Percentiles rank a stretch among this genome's conserved stretches.
Conservation (phyloP, 257 asterid genomes). For the Buddleja alternifolia region DNA sequence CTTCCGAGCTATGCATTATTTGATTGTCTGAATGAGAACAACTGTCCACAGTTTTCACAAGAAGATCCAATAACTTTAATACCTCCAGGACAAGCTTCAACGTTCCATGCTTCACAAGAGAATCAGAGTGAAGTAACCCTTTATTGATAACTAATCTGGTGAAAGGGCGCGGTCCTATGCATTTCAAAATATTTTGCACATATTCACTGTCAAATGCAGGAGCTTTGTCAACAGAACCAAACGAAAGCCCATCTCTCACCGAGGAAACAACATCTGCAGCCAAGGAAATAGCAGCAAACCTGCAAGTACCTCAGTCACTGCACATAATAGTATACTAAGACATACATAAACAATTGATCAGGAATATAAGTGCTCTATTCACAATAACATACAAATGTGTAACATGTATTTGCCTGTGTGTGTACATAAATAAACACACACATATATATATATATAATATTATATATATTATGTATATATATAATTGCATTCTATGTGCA, state of each 20-base stretch:
- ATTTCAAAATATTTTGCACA: conserved; percentile 69
- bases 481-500: background rate
- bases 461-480: background rate
- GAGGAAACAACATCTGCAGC: conserved; percentile 86
- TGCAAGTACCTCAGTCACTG: conserved; percentile 60
- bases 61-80: conserved; percentile 68
- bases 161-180: conserved; percentile 73
- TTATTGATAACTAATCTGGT: conserved; percentile 66
- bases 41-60: conserved; percentile 48
- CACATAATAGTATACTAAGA: conserved; percentile 27
- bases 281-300: conserved; percentile 77
- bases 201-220: conserved; percentile 48
- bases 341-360: background rate
- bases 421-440: conserved; percentile 3
- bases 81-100: conserved; percentile 77
- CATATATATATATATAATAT: background rate
- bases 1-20: conserved; percentile 44
- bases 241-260: conserved; percentile 62
- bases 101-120: conserved; percentile 78
- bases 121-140: conserved; percentile 77
- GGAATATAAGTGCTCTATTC: background rate
- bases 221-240: conserved; percentile 46
- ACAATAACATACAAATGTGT: background rate
- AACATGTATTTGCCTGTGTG: background rate
- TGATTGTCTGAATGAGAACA: conserved; percentile 39